Evolutionary conservation across 495 filamentous ascomycete species (phyloP).

Genomic region (Aspergillus avenaceus): DNA sequence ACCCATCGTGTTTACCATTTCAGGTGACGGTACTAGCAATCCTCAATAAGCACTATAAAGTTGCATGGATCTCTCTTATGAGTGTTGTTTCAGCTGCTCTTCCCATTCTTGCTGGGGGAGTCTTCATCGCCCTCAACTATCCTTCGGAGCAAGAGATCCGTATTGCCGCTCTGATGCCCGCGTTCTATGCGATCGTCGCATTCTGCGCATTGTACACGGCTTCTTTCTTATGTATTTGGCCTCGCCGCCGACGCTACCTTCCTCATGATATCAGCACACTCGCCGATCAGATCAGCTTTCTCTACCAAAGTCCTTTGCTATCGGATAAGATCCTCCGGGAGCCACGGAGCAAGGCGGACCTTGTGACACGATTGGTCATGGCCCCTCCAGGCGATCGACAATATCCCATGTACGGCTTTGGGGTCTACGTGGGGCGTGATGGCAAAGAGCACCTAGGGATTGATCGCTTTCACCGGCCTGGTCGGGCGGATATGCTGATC

Average conservation of each 20-base stretch:
- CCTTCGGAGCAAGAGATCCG: slow-evolving; percentile 48
- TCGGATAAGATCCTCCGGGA: slow-evolving; percentile 62
- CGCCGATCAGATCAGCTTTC: slow-evolving; percentile 71
- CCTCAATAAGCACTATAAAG: slow-evolving; percentile 62
- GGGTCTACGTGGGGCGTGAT: slow-evolving; percentile 56
- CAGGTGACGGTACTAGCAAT: slow-evolving; percentile 58
- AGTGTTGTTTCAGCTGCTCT: slow-evolving; percentile 60
- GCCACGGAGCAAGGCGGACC: slow-evolving; percentile 54
- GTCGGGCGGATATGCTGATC: slow-evolving; percentile 43
- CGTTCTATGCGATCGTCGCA: slow-evolving; percentile 60
- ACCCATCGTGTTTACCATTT: slow-evolving; percentile 61
- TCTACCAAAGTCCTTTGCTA: slow-evolving; percentile 65
- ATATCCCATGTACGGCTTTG: slow-evolving; percentile 56
- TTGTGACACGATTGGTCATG: slow-evolving; percentile 57
- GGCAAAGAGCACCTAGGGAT: slow-evolving; percentile 63
- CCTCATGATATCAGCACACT: slow-evolving; percentile 68
- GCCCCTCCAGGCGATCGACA: slow-evolving; percentile 43
- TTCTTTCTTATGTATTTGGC: slow-evolving; percentile 57
- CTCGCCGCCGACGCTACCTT: slow-evolving; percentile 51
- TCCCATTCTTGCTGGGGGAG: slow-evolving; percentile 71
- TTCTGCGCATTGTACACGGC: slow-evolving; percentile 66
- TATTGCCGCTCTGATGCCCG: slow-evolving; percentile 65
- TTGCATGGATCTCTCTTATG: slow-evolving; percentile 65
- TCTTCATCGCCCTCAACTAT: slow-evolving; percentile 76
- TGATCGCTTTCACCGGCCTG: slow-evolving; percentile 52